A percentile compares a stretch with the other conserved stretches of the same genome.
These are phyloP conservation scores for Cryptococcus maquisensis DNA, from an alignment of 1,284 basidiomycete species.

Conservation along the genomic window DNA sequence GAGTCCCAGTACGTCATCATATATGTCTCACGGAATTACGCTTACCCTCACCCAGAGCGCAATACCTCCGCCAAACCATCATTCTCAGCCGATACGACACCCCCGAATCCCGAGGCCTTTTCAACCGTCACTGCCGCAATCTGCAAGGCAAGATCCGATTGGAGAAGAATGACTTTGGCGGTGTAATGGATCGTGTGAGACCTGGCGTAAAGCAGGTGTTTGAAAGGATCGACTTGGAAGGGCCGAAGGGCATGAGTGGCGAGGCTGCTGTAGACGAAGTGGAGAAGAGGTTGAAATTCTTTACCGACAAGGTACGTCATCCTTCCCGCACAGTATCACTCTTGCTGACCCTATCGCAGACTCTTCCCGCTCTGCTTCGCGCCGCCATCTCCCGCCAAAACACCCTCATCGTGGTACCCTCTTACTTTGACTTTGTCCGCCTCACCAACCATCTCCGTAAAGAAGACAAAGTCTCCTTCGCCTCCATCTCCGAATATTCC, in stretches of 20 bases:
- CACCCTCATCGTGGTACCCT: slow-evolving; percentile 84
- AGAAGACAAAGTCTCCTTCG: slow-evolving; percentile 63
- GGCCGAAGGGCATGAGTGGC: slow-evolving; percentile 20
- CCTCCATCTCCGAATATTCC: slow-evolving; percentile 90
- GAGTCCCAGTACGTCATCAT: slow-evolving; percentile 70
- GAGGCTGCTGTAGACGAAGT: slow-evolving; percentile 70
- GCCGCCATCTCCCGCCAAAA: slow-evolving; percentile 87
- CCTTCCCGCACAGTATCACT: not conserved
- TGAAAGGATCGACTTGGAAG: slow-evolving; percentile 44
- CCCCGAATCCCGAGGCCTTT: slow-evolving; percentile 78
- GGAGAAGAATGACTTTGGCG: slow-evolving; percentile 58
- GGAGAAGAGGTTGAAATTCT: slow-evolving; percentile 79
- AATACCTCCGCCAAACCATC: slow-evolving; percentile 81
- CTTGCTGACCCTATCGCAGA: slow-evolving; percentile 48
- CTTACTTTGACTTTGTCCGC: slow-evolving; percentile 94
- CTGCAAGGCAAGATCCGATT: slow-evolving; percentile 75
- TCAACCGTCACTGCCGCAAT: slow-evolving; percentile 69
- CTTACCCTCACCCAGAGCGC: slow-evolving; percentile 54
- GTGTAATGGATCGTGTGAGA: slow-evolving; percentile 62
- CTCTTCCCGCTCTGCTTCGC: slow-evolving; percentile 74
- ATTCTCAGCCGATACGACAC: slow-evolving; percentile 85
- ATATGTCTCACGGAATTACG: slow-evolving; percentile 1
- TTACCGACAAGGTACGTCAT: slow-evolving; percentile 70
- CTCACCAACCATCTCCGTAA: slow-evolving; percentile 82
- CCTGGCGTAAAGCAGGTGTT: slow-evolving; percentile 72